These are phyloP conservation scores for Colletotrichum camelliae DNA, from an alignment of 2,329 filamentous ascomycete species.

Conservation along the genomic window DNA sequence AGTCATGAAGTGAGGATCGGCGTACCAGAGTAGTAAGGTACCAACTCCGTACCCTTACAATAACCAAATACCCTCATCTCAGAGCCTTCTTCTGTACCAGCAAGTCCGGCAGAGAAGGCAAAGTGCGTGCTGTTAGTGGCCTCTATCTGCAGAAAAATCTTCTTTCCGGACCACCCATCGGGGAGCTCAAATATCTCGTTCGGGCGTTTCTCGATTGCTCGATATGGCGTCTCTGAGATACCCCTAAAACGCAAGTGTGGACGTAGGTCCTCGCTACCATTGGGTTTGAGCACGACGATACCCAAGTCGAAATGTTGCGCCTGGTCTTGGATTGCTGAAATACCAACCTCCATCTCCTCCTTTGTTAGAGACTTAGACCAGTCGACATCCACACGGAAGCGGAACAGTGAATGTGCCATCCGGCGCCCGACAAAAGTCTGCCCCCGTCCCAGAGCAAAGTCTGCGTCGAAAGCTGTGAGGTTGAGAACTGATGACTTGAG, in stretches of 20 bases:
- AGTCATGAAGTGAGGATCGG: rapidly evolving
- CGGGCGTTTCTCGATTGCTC: background rate
- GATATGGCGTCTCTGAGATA: slow-evolving; percentile 17
- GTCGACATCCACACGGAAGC: slow-evolving; percentile 50
- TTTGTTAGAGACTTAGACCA: slow-evolving; percentile 39
- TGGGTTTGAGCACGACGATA: slow-evolving; percentile 35
- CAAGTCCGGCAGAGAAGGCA: slow-evolving; percentile 9
- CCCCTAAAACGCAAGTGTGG: slow-evolving; percentile 23
- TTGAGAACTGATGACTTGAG: slow-evolving; percentile 56
- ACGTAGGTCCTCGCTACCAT: background rate
- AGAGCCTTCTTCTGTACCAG: background rate
- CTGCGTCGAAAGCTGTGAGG: slow-evolving; percentile 57
- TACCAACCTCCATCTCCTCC: slow-evolving; percentile 53
- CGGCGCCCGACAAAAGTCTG: slow-evolving; percentile 56
- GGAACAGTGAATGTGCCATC: slow-evolving; percentile 61
- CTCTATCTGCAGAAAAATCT: slow-evolving; percentile 12
- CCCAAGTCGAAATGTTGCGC: slow-evolving; percentile 57
- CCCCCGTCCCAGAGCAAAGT: slow-evolving; percentile 33
- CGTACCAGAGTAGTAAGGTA: slow-evolving; percentile 24
- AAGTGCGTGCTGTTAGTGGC: slow-evolving; percentile 18
- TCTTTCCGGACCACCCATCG: slow-evolving; percentile 1
- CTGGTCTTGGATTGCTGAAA: slow-evolving; percentile 58
- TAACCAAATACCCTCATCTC: slow-evolving; percentile 12
- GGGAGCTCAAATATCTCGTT: slow-evolving; percentile 1
- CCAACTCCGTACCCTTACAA: slow-evolving; percentile 16